These are phyloP conservation scores for Lasiodiplodia hormozganensis DNA, from an alignment of 2,329 filamentous ascomycete species.

Conservation along the genomic window DNA sequence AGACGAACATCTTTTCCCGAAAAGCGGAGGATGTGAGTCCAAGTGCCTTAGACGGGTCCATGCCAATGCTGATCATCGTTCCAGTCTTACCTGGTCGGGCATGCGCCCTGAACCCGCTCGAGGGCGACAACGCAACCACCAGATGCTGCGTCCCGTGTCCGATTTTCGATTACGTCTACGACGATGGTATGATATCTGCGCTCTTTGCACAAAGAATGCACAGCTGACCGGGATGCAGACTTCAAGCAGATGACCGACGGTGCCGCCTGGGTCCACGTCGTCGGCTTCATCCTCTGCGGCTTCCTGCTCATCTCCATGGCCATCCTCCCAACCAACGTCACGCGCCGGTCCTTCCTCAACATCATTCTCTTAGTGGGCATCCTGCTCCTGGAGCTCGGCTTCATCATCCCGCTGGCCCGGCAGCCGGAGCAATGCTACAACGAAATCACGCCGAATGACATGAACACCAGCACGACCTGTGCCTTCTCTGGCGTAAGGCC, in stretches of 20 bases:
- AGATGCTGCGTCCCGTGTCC: slow-evolving; percentile 85
- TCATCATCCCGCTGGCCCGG: slow-evolving; percentile 84
- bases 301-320: slow-evolving; percentile 85
- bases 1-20: slow-evolving; percentile 34
- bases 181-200: slow-evolving; percentile 52
- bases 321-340: slow-evolving; percentile 83
- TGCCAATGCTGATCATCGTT: neutral
- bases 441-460: slow-evolving; percentile 89
- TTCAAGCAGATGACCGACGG: slow-evolving; percentile 58
- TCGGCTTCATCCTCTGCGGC: slow-evolving; percentile 71
- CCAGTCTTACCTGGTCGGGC: slow-evolving; percentile 35
- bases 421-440: slow-evolving; percentile 85
- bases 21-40: slow-evolving; percentile 36
- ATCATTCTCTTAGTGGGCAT: slow-evolving; percentile 82
- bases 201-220: neutral
- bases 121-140: slow-evolving; percentile 18
- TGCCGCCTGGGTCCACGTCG: slow-evolving; percentile 74
- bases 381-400: slow-evolving; percentile 85
- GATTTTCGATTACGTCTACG: slow-evolving; percentile 73
- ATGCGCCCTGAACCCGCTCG: slow-evolving; percentile 37
- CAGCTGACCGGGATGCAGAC: slow-evolving; percentile 31
- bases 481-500: slow-evolving; percentile 79
- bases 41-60: neutral
- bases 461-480: slow-evolving; percentile 81
- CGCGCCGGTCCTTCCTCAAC: slow-evolving; percentile 89